Percentiles rank a stretch among this genome's conserved stretches.
These are phyloP conservation scores for Capsella rubella DNA, from an alignment of 441 rosid genomes.

Conservation along the genomic window DNA sequence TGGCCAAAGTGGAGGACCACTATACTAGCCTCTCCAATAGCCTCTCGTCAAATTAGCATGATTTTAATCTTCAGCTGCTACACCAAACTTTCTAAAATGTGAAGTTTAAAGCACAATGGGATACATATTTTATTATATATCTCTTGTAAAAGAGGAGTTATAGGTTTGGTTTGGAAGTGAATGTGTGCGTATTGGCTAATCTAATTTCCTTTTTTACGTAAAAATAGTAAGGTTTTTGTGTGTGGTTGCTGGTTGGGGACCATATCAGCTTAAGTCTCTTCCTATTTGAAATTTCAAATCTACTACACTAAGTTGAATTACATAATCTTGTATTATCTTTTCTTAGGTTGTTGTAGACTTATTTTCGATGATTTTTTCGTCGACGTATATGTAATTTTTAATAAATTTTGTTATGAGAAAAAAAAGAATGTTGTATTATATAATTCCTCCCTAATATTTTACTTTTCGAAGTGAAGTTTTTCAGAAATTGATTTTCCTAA, in stretches of 20 bases:
- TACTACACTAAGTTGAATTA: neutral
- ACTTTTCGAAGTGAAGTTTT: neutral
- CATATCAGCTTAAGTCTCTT: constrained; percentile 10
- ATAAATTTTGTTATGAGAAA: no score
- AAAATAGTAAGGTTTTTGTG: constrained; percentile 13
- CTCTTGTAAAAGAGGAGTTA: neutral
- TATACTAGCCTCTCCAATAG: neutral
- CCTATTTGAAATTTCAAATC: constrained; percentile 33
- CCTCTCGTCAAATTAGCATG: neutral
- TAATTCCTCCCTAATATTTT: neutral
- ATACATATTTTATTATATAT: neutral
- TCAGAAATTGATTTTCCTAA: constrained; percentile 13
- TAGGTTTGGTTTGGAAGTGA: constrained; percentile 19
- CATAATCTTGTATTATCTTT: no score
- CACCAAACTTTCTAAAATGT: constrained; percentile 14
- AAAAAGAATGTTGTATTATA: no score
- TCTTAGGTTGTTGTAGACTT: no score
- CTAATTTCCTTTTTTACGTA: constrained; percentile 13
- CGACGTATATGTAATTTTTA: no score
- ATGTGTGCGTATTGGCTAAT: constrained; percentile 19
- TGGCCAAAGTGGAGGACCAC: constrained; percentile 20
- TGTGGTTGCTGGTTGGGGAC: constrained; percentile 26
- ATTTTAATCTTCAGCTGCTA: constrained; percentile 1
- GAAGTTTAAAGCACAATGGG: constrained; percentile 4
- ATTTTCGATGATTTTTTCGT: no score